These are phyloP conservation scores for Hansenula sp. DNA, from an alignment of 1,139 yeast species.

Conservation along the genomic window DNA sequence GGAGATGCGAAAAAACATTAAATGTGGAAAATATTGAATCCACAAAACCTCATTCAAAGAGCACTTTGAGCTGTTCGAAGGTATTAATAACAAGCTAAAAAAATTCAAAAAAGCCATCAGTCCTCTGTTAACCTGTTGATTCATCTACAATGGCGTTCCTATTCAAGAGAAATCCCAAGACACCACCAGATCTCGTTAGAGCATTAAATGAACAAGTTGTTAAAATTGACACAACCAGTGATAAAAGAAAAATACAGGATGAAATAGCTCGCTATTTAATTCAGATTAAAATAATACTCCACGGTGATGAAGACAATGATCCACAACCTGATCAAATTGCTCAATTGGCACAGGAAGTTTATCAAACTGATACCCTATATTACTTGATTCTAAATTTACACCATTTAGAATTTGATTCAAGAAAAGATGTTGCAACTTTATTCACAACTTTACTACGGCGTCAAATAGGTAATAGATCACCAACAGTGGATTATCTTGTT, in stretches of 20 bases:
- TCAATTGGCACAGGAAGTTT: slow-evolving; percentile 68
- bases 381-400: slow-evolving; percentile 53
- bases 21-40: background rate
- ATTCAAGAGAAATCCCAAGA: slow-evolving; percentile 88
- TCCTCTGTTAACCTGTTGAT: no score
- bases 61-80: no score
- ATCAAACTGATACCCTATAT: slow-evolving; percentile 65
- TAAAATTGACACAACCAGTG: slow-evolving; percentile 46
- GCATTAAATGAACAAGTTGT: slow-evolving; percentile 68
- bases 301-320: slow-evolving; percentile 65
- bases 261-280: slow-evolving; percentile 67
- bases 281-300: slow-evolving; percentile 63
- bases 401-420: slow-evolving; percentile 78
- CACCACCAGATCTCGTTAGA: slow-evolving; percentile 80
- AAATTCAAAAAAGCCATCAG: no score
- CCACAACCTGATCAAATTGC: slow-evolving; percentile 79
- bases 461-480: slow-evolving; percentile 65
- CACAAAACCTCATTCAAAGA: background rate
- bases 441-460: slow-evolving; percentile 78
- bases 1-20: background rate
- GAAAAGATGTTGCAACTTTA: slow-evolving; percentile 74
- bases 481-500: slow-evolving; percentile 81
- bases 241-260: slow-evolving; percentile 63
- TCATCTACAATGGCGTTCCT: slow-evolving; percentile 73
- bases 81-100: no score